These are phyloP conservation scores for Jaenimonas drosophilae DNA, from an alignment of 208 protist genomes.

Conservation along the genomic window DNA sequence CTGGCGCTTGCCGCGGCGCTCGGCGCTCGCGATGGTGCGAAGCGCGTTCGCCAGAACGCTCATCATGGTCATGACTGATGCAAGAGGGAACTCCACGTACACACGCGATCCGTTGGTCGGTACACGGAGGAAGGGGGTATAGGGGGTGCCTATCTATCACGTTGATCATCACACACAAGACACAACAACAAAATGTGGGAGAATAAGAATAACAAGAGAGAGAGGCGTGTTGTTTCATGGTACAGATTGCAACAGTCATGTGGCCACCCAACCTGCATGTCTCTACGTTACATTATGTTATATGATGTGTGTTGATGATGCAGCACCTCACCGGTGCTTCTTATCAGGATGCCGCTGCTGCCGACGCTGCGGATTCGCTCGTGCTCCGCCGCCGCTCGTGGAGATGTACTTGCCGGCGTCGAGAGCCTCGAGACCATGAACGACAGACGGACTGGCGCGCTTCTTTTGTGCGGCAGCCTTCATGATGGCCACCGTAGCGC, in stretches of 20 bases:
- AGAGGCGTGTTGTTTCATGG: too few relatives aligned
- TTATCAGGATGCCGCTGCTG: conserved; percentile 12
- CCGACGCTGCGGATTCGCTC: conserved; percentile 19
- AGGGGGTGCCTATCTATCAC: too few relatives aligned
- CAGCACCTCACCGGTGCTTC: too few relatives aligned
- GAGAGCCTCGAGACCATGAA: conserved; percentile 38
- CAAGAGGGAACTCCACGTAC: too few relatives aligned
- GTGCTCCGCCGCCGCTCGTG: conserved; percentile 11
- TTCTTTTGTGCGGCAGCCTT: not conserved
- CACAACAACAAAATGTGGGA: too few relatives aligned
- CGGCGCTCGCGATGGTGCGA: conserved; percentile 96
- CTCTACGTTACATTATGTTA: too few relatives aligned
- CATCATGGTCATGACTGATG: conserved; percentile 94
- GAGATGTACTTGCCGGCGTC: conserved; percentile 26
- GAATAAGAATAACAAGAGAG: too few relatives aligned
- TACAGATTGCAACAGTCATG: too few relatives aligned
- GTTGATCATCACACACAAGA: too few relatives aligned
- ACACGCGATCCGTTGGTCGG: too few relatives aligned
- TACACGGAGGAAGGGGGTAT: too few relatives aligned
- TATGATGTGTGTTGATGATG: not conserved
- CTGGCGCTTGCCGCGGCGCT: conserved; percentile 99
- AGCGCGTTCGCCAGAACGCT: conserved; percentile 95
- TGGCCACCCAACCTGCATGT: too few relatives aligned
- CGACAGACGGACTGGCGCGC: conserved; percentile 8
- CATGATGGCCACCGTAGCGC: conserved; percentile 14